Conservation (phyloP, 306 rosid species). For the Pterocarpus macrocarpus region DNA sequence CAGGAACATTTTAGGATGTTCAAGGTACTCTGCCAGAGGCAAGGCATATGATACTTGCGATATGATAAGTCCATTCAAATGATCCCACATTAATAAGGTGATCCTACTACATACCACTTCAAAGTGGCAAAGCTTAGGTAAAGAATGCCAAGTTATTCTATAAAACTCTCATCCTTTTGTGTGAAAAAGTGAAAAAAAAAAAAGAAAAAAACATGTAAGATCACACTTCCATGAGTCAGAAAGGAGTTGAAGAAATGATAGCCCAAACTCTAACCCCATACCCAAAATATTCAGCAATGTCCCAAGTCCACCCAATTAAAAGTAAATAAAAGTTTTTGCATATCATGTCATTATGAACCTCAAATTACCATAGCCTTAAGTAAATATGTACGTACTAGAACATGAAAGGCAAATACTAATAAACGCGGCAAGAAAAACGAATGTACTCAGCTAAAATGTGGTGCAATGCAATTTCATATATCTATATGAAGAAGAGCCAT, state of each 20-base stretch:
- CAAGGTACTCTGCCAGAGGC: constrained; percentile 14
- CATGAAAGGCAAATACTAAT: not conserved
- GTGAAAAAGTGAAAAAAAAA: too few species aligned
- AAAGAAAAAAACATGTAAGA: too few species aligned
- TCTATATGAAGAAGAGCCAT: too few species aligned
- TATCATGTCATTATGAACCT: constrained; percentile 9
- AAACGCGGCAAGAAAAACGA: too few species aligned
- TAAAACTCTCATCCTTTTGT: too few species aligned
- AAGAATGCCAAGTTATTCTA: too few species aligned
- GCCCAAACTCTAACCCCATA: constrained; percentile 2
- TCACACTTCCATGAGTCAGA: constrained; percentile 12
- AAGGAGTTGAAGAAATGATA: not conserved
- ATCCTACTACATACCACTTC: not conserved
- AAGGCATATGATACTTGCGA: constrained; percentile 15
- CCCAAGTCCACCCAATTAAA: not conserved
- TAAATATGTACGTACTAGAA: not conserved
- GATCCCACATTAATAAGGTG: not conserved
- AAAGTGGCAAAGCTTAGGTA: too few species aligned
- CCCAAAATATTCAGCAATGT: constrained; percentile 11
- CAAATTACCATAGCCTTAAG: constrained; percentile 29
- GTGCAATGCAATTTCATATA: too few species aligned
- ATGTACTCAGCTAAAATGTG: too few species aligned
- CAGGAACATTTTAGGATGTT: not conserved
- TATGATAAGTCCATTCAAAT: not conserved
- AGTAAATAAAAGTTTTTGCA: not conserved